Evolutionary conservation across 2,329 filamentous ascomycete genomes (phyloP), one percentile per base, ranked within the genome.

Genomic region (Claviceps capensis): DNA sequence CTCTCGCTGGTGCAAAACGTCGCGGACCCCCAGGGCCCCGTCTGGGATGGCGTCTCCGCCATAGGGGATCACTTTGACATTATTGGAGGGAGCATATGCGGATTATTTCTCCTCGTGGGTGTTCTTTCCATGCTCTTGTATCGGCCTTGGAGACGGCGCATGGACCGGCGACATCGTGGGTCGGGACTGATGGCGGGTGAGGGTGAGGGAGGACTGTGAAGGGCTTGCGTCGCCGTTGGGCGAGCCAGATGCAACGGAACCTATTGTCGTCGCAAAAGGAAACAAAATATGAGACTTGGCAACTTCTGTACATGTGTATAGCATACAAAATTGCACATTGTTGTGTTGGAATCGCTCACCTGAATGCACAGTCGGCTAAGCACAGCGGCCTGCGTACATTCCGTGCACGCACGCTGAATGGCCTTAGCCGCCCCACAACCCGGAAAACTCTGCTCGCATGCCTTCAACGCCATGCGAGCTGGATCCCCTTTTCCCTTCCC

Each of bases 21-120:
- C 0, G 83, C 85, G 0, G 74, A 85, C 50, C 85, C 86, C 0
- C 51, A 76, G 16, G 89, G 88, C 0, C 67, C 66, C n/a, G 96
- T 97, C 67, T 97, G 93, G 93, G 83, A 95, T 50, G 90, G 89
- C 0, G 85, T 97, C 0, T 78, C 81, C 48, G 78, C 74, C 0
- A 81, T 85, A 1, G 82, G 86, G 0, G 87, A 95, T 56, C 76
- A 89, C 63, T 95, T 88, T 59, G 88, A 95, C 66, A 78, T 91
- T 54, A 83, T 95, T 46, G 89, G 90, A 9, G 93, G 87, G 1
- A 78, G 77, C 16, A 95, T 98, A 37, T 95, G 90, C 57, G 89
- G 83, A 0, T 74, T 87, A 0, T 97, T 97, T 59, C 68, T 95
- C 0, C 65, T 95, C 0, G 83, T 88, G 47, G 91, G 89, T 0